phyloP scores from a whole-genome alignment of 768 basidiomycete genomes.

The Kwoniella europaea region DNA sequence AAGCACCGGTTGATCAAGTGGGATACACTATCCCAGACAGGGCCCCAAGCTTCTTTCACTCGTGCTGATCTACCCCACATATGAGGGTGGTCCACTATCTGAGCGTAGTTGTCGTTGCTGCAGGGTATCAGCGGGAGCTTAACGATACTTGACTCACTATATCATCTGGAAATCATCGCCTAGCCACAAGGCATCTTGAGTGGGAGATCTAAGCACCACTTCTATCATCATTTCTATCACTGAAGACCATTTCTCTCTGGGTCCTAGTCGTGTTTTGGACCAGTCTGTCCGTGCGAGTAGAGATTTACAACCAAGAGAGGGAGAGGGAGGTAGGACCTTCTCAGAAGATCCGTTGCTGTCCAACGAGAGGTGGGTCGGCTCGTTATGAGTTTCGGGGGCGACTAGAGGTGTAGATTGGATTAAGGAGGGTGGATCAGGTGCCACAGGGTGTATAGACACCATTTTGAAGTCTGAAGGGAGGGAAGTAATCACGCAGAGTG shows the following conservation, averaged over 20 bases:
- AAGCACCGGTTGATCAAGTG: slow-evolving; percentile 27
- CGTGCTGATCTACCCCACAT: slow-evolving; percentile 29
- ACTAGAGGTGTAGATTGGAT: background rate
- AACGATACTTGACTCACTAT: slow-evolving; percentile 34
- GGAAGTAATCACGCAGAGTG: slow-evolving; percentile 5
- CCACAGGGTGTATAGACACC: background rate
- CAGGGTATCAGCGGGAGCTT: background rate
- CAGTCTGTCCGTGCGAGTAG: slow-evolving; percentile 38
- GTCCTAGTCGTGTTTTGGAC: slow-evolving; percentile 39
- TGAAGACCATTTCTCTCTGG: slow-evolving; percentile 33
- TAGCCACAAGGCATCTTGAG: slow-evolving; percentile 46
- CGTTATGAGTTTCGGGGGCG: background rate
- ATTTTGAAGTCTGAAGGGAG: background rate
- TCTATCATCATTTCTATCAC: slow-evolving; percentile 33
- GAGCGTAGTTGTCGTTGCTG: slow-evolving; percentile 32
- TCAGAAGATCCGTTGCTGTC: background rate
- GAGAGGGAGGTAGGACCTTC: background rate
- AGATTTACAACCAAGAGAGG: slow-evolving; percentile 15
- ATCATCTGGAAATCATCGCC: slow-evolving; percentile 38
- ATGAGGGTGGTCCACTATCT: slow-evolving; percentile 30
- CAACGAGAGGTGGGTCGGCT: background rate
- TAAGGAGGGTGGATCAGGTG: background rate
- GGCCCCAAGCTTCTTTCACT: slow-evolving; percentile 28
- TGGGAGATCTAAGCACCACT: slow-evolving; percentile 26
- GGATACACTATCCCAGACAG: slow-evolving; percentile 31